Evolutionary conservation across 192 early-diverging fungal species (phyloP).

Genomic region (Coemansia sp.): DNA sequence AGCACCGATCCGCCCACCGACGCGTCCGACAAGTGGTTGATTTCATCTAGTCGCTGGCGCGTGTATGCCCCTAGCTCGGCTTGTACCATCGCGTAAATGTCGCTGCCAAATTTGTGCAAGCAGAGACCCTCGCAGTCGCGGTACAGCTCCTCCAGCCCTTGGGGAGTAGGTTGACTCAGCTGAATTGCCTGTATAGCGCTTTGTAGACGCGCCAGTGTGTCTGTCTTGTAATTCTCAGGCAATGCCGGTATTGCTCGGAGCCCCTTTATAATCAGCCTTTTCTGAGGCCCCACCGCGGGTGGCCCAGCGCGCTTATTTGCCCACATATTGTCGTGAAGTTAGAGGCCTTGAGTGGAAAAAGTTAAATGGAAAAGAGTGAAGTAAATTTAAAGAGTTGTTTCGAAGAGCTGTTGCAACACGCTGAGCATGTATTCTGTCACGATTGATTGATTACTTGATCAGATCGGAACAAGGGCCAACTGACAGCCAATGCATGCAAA

Average conservation of each 20-base stretch:
- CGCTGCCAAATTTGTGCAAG: slow-evolving; percentile 69
- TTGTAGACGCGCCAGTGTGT: slow-evolving; percentile 67
- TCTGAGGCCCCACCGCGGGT: slow-evolving; percentile 34
- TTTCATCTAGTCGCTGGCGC: slow-evolving; percentile 48
- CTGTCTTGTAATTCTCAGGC: slow-evolving; percentile 69
- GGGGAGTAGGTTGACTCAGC: slow-evolving; percentile 59
- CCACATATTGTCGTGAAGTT: slow-evolving; percentile 32
- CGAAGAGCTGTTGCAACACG: neutral
- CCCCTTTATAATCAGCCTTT: slow-evolving; percentile 44
- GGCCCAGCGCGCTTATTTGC: slow-evolving; percentile 44
- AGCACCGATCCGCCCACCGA: slow-evolving; percentile 26
- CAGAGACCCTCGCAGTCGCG: slow-evolving; percentile 82
- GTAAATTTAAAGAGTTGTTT: neutral
- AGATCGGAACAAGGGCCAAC: no score
- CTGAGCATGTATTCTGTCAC: neutral
- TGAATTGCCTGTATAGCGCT: slow-evolving; percentile 77
- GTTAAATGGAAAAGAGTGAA: neutral
- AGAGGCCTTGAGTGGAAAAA: neutral
- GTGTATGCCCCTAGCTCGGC: slow-evolving; percentile 62
- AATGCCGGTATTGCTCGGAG: slow-evolving; percentile 47
- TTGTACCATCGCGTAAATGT: slow-evolving; percentile 64
- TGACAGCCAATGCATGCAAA: no score
- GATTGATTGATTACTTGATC: neutral
- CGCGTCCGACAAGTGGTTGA: slow-evolving; percentile 23
- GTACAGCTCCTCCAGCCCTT: slow-evolving; percentile 85